Base-by-base conservation (phyloP, 2,329 filamentous ascomycete species). In the Tolypocladium tundrense region DNA sequence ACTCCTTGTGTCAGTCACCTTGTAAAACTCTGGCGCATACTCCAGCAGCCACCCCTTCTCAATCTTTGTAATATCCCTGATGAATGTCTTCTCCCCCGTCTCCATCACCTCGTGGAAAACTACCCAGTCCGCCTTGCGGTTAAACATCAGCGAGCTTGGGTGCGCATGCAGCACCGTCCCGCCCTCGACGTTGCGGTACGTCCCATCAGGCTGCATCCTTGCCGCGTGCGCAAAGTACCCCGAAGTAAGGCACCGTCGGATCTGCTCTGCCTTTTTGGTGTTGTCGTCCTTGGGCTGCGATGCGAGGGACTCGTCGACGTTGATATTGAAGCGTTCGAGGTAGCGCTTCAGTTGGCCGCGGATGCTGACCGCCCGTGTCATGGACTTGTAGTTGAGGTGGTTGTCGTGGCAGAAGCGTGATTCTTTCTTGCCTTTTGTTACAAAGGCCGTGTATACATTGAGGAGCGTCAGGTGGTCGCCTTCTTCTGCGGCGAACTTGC, bases 211-310 rank as follows among this genome's bases (percentile, higher is more conserved):
- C 71, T 95, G 90, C 92, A 97, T 97, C 68, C 87, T 86, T 51
- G 94, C 94, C 4, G 91, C 92, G 70, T 97, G 91, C 1, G 91
- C 88, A 73, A 97, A 99, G 73, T 91, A 97, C 0, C 93, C 94
- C 3, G 88, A 84, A 3, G 93, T 91, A 31, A 99, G 80, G 72
- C 93, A 97, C 55, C 90, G 82, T 58, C 88, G 80, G 60, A 97
- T 93, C 62, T 88, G 81, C 66, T 96, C 90, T 1, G 85, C 81
- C 63, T 85, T 70, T 51, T 63, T 65, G 10, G 54, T 58, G 45
- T 65, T 61, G 33, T 72, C 70, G 7, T 69, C 66, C 31, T 68
- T 64, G 3, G 63, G 57, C 48, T 69, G 61, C 61, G 68, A 62
- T 8, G 75, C 73, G n/a, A 83, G 74, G 3, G 79, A 82, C 68